phyloP scores from a whole-genome alignment of 139 green algal genomes.

The Tetradesmus lagerheimii region DNA sequence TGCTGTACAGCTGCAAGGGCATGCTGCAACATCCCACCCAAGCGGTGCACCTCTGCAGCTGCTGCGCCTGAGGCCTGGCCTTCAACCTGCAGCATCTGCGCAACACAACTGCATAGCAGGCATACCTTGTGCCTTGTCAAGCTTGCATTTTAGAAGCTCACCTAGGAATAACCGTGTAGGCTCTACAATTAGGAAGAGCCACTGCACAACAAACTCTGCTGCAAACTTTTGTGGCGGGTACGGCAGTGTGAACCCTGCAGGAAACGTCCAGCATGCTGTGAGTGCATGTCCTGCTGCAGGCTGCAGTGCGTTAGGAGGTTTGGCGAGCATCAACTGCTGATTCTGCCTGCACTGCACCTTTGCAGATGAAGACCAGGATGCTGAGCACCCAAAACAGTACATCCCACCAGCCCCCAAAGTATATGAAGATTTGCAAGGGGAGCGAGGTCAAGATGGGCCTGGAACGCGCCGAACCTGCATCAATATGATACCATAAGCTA shows the following conservation, averaged over 20 bases:
- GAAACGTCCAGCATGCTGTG: neutral
- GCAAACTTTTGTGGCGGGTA: conserved; percentile 65
- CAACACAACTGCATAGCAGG: neutral
- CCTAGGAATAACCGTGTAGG: conserved; percentile 64
- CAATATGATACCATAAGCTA: conserved; percentile 63
- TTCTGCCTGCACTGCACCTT: conserved; percentile 47
- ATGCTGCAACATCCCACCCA: no score
- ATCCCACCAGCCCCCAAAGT: conserved; percentile 70
- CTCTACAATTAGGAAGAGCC: conserved; percentile 69
- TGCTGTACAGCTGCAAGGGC: no score
- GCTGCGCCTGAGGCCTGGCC: no score
- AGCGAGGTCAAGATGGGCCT: conserved; percentile 63
- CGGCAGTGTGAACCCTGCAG: conserved; percentile 62
- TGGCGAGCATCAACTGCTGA: neutral
- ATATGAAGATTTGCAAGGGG: conserved; percentile 66
- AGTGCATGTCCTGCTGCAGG: neutral
- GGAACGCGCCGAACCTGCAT: conserved; percentile 73
- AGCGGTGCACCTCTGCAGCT: no score
- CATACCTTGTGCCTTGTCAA: neutral
- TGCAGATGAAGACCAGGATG: conserved; percentile 70
- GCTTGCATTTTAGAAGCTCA: conserved; percentile 19
- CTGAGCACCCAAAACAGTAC: conserved; percentile 65
- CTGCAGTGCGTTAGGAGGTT: neutral
- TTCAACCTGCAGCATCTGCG: neutral
- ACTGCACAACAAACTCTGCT: conserved; percentile 69